A percentile compares a stretch with the other conserved stretches of the same genome.
phyloP scores from a whole-genome alignment of 345 rosid genomes.

The Anastatica hierochuntica region DNA sequence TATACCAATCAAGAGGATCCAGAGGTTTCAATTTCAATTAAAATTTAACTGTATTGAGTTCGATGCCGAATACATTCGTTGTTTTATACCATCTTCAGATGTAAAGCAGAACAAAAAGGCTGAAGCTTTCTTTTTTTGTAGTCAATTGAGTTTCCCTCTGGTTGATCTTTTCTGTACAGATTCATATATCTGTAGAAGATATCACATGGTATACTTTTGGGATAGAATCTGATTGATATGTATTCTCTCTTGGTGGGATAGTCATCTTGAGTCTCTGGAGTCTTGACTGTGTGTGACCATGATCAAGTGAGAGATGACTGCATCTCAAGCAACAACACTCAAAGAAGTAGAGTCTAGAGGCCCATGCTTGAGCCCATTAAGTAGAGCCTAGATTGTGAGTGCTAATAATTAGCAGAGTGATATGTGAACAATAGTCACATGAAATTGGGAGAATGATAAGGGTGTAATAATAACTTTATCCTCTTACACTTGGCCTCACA shows the following conservation, averaged over 20 bases:
- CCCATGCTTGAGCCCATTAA: not conserved
- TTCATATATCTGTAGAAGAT: conserved; percentile 12
- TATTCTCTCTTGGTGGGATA: too few relatives aligned
- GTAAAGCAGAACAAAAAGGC: conserved; percentile 17
- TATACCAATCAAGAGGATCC: conserved; percentile 83
- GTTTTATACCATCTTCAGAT: not conserved
- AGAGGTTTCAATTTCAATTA: conserved; percentile 54
- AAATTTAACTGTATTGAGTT: conserved; percentile 20
- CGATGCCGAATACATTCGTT: conserved; percentile 8
- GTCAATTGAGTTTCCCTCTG: not conserved
- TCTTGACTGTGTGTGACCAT: too few relatives aligned
- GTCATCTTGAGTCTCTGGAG: too few relatives aligned
- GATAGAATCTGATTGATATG: too few relatives aligned
- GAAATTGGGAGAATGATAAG: conserved; percentile 11
- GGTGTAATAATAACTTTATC: conserved; percentile 22
- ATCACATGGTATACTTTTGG: too few relatives aligned
- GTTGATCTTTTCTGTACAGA: conserved; percentile 4
- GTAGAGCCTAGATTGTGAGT: too few relatives aligned
- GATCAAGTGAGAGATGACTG: not conserved
- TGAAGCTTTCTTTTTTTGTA: conserved; percentile 20
- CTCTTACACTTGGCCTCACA: conserved; percentile 25
- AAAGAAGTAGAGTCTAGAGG: too few relatives aligned
- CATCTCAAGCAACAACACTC: too few relatives aligned
- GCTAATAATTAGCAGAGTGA: too few relatives aligned
- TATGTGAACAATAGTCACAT: too few relatives aligned